These are phyloP conservation scores for Saccharomyces hybrid DNA, from an alignment of 1,139 yeast species.

Conservation along the genomic window DNA sequence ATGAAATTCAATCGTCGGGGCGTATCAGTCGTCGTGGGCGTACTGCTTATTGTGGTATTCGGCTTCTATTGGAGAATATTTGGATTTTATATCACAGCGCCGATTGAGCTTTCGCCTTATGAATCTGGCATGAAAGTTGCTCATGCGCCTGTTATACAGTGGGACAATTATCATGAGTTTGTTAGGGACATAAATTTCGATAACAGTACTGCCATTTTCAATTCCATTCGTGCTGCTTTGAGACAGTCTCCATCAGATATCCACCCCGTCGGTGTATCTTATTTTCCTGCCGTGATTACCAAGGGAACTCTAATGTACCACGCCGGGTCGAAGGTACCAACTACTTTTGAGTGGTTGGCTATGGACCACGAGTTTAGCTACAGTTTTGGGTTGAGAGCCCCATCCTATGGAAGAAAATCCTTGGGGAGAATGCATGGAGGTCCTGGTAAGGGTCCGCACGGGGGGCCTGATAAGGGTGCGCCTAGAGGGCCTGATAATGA, in stretches of 20 bases:
- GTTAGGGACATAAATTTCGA: slow-evolving; percentile 34
- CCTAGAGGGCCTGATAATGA: too few species aligned
- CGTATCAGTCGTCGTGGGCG: not conserved
- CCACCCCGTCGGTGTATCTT: slow-evolving; percentile 50
- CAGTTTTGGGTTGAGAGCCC: slow-evolving; percentile 33
- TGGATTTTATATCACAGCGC: not conserved
- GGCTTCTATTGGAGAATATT: not conserved
- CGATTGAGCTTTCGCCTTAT: not conserved
- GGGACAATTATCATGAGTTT: slow-evolving; percentile 1
- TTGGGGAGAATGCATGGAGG: slow-evolving; percentile 5
- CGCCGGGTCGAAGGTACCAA: slow-evolving; percentile 37
- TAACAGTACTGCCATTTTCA: slow-evolving; percentile 49
- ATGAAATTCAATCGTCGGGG: not conserved
- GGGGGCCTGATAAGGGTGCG: too few species aligned
- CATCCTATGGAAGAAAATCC: slow-evolving; percentile 18
- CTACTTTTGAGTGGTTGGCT: slow-evolving; percentile 27
- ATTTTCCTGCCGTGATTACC: slow-evolving; percentile 50
- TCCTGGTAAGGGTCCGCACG: not conserved
- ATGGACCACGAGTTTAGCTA: slow-evolving; percentile 52
- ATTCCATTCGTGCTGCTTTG: slow-evolving; percentile 43
- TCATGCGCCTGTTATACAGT: not conserved
- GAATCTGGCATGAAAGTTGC: not conserved
- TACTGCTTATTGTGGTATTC: not conserved
- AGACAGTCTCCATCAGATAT: slow-evolving; percentile 24
- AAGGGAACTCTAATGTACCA: slow-evolving; percentile 49